A percentile compares a stretch with the other conserved stretches of the same genome.
Evolutionary conservation across 306 rosid species (phyloP).

Genomic region (Canavalia ensiformis): DNA sequence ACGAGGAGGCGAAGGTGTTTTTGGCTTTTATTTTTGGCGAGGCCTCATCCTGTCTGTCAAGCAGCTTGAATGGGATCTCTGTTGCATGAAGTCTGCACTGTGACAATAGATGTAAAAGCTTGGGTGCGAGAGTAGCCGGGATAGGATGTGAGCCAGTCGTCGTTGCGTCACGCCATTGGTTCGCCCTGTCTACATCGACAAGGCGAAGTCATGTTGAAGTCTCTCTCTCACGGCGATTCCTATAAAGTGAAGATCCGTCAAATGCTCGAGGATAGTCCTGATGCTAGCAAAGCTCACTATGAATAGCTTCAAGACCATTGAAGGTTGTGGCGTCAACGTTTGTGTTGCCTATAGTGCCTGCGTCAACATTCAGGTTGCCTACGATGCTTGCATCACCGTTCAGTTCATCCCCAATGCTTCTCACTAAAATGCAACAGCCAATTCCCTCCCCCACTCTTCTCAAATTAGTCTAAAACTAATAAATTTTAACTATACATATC

Average conservation of each 20-base stretch:
- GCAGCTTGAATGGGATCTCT: conserved; percentile 63
- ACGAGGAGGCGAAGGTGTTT: conserved; percentile 39
- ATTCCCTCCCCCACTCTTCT: no score
- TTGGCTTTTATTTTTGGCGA: conserved; percentile 58
- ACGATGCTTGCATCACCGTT: no score
- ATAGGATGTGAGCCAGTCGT: conserved; percentile 21
- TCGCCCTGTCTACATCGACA: conserved; percentile 65
- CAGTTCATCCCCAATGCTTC: no score
- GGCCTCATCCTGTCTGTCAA: conserved; percentile 70
- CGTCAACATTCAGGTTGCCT: no score
- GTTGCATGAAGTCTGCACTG: conserved; percentile 62
- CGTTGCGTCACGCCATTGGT: conserved; percentile 13
- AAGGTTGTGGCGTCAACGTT: no score
- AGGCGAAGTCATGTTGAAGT: conserved; percentile 74
- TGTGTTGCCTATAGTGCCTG: no score
- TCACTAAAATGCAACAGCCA: no score
- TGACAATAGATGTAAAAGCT: conserved; percentile 44
- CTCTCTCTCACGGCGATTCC: conserved; percentile 68
- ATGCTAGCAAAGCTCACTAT: conserved; percentile 86
- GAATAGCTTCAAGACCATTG: no score
- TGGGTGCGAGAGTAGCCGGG: conserved; percentile 40
- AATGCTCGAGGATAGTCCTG: conserved; percentile 89
- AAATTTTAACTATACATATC: no score
- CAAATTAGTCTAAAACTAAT: no score
- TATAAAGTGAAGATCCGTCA: conserved; percentile 85